phyloP scores from a whole-genome alignment of 2,329 filamentous ascomycete genomes.

The Aspergillus ustus region DNA sequence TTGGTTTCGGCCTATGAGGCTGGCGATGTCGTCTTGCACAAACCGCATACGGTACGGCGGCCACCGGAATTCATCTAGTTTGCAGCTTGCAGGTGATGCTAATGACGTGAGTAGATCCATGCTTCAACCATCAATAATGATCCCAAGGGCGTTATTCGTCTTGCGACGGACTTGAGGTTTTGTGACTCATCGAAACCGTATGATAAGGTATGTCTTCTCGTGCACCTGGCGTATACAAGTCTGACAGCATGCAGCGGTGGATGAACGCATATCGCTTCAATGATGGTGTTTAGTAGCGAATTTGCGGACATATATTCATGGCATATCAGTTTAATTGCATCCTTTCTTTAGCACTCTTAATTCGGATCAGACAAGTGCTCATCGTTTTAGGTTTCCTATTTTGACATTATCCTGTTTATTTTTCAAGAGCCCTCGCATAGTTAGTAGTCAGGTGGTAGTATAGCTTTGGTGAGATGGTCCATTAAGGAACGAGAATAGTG shows the following conservation, averaged over 20 bases:
- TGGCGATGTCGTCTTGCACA: slow-evolving; percentile 54
- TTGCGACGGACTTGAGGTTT: slow-evolving; percentile 62
- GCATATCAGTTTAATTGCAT: not conserved
- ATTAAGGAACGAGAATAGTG: too few relatives aligned
- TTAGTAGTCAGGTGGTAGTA: too few relatives aligned
- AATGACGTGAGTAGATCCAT: slow-evolving; percentile 52
- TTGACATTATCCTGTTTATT: too few relatives aligned
- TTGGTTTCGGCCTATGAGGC: slow-evolving; percentile 60
- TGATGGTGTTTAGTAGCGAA: slow-evolving; percentile 33
- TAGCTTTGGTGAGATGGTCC: too few relatives aligned
- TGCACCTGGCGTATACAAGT: not conserved
- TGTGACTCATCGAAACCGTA: slow-evolving; percentile 57
- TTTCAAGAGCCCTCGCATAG: too few relatives aligned
- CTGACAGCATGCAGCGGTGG: slow-evolving; percentile 37
- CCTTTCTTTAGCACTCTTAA: not conserved
- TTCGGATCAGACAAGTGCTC: not conserved
- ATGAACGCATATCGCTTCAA: slow-evolving; percentile 45
- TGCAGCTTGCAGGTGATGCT: not conserved
- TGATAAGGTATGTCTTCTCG: slow-evolving; percentile 44
- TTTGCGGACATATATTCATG: not conserved
- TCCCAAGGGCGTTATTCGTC: slow-evolving; percentile 55
- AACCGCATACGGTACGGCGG: slow-evolving; percentile 42
- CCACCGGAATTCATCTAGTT: not conserved
- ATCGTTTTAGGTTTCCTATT: too few relatives aligned
- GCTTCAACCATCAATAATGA: slow-evolving; percentile 62